Percentiles rank a stretch among this genome's conserved stretches.
phyloP scores from a whole-genome alignment of 345 rosid genomes.

The Salix viminalis region DNA sequence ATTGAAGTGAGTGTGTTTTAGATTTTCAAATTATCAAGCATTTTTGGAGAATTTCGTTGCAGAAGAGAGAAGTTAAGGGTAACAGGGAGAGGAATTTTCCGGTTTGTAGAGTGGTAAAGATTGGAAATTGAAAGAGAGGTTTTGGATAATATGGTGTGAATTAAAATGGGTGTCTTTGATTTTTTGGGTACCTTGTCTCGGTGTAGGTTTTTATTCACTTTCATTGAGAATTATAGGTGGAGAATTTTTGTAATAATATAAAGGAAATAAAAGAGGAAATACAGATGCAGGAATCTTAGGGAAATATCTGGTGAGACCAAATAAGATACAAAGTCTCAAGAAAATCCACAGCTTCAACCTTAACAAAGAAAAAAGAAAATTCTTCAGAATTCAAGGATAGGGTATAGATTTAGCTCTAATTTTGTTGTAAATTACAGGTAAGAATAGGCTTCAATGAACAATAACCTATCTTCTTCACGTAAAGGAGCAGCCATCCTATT shows the following conservation, averaged over 20 bases:
- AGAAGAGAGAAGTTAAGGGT: background rate
- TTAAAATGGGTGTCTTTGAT: slow-evolving; percentile 11
- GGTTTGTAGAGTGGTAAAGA: background rate
- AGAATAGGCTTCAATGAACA: background rate
- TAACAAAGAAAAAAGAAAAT: background rate
- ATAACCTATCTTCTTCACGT: background rate
- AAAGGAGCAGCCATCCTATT: background rate
- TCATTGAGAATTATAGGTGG: background rate
- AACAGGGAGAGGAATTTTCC: background rate
- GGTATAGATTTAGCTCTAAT: no score
- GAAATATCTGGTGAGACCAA: background rate
- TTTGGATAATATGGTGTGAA: background rate
- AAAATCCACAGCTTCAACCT: background rate
- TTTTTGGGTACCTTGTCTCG: slow-evolving; percentile 4
- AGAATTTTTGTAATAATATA: background rate
- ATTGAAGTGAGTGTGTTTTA: slow-evolving; percentile 8
- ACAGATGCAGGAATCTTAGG: background rate
- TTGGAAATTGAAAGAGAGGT: background rate
- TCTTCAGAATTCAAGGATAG: no score
- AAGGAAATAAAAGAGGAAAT: background rate
- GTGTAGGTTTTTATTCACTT: background rate
- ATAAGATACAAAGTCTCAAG: background rate
- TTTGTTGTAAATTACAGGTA: no score
- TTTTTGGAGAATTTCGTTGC: background rate
- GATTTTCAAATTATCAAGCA: slow-evolving; percentile 7